These are phyloP conservation scores for Micractinium conductrix DNA, from an alignment of 139 green algal species.

Conservation along the genomic window DNA sequence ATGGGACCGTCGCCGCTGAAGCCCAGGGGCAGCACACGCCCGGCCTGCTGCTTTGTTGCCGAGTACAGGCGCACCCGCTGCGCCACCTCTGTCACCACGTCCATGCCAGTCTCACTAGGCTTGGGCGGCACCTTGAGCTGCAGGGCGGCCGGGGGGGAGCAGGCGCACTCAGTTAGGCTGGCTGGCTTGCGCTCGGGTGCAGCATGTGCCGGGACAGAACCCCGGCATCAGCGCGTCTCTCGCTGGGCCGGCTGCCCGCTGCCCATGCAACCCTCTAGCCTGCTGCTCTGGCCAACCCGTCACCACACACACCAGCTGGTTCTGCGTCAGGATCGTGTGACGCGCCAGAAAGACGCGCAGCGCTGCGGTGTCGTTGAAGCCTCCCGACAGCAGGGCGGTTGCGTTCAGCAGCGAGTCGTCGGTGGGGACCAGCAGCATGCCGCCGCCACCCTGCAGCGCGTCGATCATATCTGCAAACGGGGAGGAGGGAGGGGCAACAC, in stretches of 20 bases:
- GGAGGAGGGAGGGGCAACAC: too few species aligned
- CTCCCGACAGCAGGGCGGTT: not conserved
- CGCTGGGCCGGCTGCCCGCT: too few species aligned
- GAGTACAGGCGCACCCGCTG: slow-evolving; percentile 4
- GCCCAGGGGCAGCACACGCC: not conserved
- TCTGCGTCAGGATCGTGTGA: not conserved
- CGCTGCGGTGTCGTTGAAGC: not conserved
- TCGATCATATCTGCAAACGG: slow-evolving; percentile 9
- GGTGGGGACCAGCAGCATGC: slow-evolving; percentile 28
- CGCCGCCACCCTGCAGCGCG: slow-evolving; percentile 4
- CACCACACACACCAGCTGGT: not conserved
- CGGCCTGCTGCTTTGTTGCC: not conserved
- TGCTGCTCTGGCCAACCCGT: too few species aligned
- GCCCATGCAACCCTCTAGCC: too few species aligned
- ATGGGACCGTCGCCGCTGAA: too few species aligned
- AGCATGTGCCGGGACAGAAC: too few species aligned
- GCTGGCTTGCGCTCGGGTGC: too few species aligned
- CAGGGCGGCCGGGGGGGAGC: not conserved
- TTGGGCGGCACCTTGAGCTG: not conserved
- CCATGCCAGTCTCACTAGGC: not conserved
- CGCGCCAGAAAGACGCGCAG: slow-evolving; percentile 7
- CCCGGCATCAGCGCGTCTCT: too few species aligned
- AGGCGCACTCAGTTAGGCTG: too few species aligned
- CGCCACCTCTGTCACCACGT: not conserved
- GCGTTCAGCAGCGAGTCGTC: slow-evolving; percentile 22